Percentiles rank a stretch among this genome's conserved stretches.
Evolutionary conservation across 176 grass and related monocot species (phyloP).

Genomic region (Neostapfia colusana): DNA sequence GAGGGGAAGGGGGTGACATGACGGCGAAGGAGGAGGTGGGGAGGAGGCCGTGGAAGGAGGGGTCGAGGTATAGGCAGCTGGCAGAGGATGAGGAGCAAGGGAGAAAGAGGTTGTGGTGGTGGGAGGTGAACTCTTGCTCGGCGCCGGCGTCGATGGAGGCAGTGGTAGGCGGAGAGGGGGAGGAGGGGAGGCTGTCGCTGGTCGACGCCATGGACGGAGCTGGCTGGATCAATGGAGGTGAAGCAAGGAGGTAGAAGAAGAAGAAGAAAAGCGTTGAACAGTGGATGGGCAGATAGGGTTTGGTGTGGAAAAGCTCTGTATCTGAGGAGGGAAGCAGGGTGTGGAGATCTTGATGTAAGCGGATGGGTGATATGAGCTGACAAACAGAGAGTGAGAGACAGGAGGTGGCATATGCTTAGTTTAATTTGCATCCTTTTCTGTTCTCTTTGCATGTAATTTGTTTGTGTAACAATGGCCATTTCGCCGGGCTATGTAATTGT

Average conservation of each 20-base stretch:
- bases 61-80: slow-evolving; percentile 51
- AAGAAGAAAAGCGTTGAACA: not conserved
- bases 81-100: slow-evolving; percentile 29
- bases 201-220: slow-evolving; percentile 68
- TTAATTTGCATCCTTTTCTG: not conserved
- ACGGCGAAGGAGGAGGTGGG: slow-evolving; percentile 15
- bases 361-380: slow-evolving; percentile 1
- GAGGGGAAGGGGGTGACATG: slow-evolving; percentile 11
- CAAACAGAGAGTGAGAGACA: slow-evolving; percentile 1
- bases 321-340: not conserved
- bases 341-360: slow-evolving; percentile 36
- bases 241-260: slow-evolving; percentile 1
- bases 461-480: not conserved
- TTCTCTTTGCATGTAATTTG: not conserved
- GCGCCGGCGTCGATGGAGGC: slow-evolving; percentile 22
- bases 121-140: slow-evolving; percentile 70
- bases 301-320: slow-evolving; percentile 23
- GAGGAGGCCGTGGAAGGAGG: slow-evolving; percentile 44
- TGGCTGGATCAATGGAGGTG: slow-evolving; percentile 30
- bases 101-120: slow-evolving; percentile 50
- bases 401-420: not conserved
- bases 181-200: slow-evolving; percentile 81
- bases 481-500: not conserved
- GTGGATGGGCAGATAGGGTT: slow-evolving; percentile 38
- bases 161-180: slow-evolving; percentile 43